These are phyloP conservation scores for Lipomyces orientalis DNA, from an alignment of 805 yeast species.

Conservation along the genomic window DNA sequence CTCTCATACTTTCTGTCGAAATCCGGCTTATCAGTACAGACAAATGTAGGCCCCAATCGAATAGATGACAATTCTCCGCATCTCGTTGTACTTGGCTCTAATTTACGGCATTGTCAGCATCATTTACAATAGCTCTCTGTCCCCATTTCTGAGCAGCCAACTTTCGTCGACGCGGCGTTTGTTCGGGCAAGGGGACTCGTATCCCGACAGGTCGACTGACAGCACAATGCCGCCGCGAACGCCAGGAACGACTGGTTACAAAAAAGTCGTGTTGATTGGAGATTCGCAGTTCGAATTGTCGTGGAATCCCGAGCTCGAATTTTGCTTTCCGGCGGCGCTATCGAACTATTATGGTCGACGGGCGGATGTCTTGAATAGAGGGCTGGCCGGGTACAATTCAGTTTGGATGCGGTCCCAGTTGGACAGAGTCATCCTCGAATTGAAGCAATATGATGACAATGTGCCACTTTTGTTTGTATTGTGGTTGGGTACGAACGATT, in stretches of 20 bases:
- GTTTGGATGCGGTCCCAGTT: conserved; percentile 35
- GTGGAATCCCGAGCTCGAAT: conserved; percentile 24
- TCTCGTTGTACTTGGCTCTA: background rate
- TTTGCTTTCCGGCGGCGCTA: conserved; percentile 39
- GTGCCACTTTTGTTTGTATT: conserved; percentile 33
- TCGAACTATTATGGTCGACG: conserved; percentile 27
- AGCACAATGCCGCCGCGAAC: background rate
- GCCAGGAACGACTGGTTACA: conserved; percentile 35
- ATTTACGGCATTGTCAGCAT: background rate
- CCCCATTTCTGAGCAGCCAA: background rate
- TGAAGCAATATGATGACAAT: conserved; percentile 4
- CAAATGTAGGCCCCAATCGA: background rate
- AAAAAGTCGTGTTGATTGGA: conserved; percentile 51
- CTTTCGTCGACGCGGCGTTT: background rate
- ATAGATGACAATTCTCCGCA: background rate
- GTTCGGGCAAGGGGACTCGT: background rate
- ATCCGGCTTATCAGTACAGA: background rate
- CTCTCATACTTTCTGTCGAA: background rate
- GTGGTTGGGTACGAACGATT: conserved; percentile 36
- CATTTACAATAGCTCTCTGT: background rate
- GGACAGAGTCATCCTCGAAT: conserved; percentile 26
- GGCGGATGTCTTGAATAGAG: conserved; percentile 37
- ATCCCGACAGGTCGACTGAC: background rate
- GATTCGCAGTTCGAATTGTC: conserved; percentile 43
- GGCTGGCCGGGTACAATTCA: conserved; percentile 35